Percentiles rank a stretch among this genome's conserved stretches.
These are phyloP conservation scores for Penicillium sp. DNA, from an alignment of 2,329 filamentous ascomycete species.

Conservation along the genomic window DNA sequence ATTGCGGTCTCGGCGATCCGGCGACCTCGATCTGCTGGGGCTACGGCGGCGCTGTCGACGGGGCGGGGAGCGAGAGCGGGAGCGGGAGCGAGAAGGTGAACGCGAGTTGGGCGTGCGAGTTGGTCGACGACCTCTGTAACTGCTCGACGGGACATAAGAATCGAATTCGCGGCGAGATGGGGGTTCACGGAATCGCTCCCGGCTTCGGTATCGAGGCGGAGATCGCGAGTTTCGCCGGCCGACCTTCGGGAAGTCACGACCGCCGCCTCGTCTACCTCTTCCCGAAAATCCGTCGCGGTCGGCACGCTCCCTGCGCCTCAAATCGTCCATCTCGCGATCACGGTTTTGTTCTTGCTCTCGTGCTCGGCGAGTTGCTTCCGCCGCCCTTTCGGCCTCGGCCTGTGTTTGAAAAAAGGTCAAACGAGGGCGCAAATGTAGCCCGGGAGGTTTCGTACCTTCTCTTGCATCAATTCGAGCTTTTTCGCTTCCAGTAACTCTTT, in stretches of 20 bases:
- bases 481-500: conserved; percentile 95
- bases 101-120: conserved; percentile 39
- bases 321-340: conserved; percentile 70
- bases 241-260: conserved; percentile 50
- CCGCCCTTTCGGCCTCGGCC: conserved; percentile 82
- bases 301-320: conserved; percentile 61
- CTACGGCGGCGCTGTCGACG: conserved; percentile 33
- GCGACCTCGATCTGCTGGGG: conserved; percentile 44
- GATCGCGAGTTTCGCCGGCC: conserved; percentile 59
- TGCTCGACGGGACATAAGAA: conserved; percentile 59
- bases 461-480: conserved; percentile 90
- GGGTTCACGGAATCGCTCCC: conserved; percentile 49
- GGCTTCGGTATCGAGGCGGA: conserved; percentile 56
- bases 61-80: conserved; percentile 36
- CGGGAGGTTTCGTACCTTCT: conserved; percentile 68
- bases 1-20: conserved; percentile 40
- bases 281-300: conserved; percentile 41
- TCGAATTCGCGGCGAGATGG: conserved; percentile 58
- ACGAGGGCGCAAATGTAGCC: background rate
- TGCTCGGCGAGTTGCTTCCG: conserved; percentile 72
- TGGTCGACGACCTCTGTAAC: conserved; percentile 43
- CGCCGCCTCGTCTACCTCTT: conserved; percentile 41
- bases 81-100: conserved; percentile 6
- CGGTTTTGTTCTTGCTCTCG: conserved; percentile 73
- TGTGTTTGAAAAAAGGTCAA: conserved; percentile 39